phyloP scores from a whole-genome alignment of 2,329 filamentous ascomycete species.

The Gaeumannomyces sp. region DNA sequence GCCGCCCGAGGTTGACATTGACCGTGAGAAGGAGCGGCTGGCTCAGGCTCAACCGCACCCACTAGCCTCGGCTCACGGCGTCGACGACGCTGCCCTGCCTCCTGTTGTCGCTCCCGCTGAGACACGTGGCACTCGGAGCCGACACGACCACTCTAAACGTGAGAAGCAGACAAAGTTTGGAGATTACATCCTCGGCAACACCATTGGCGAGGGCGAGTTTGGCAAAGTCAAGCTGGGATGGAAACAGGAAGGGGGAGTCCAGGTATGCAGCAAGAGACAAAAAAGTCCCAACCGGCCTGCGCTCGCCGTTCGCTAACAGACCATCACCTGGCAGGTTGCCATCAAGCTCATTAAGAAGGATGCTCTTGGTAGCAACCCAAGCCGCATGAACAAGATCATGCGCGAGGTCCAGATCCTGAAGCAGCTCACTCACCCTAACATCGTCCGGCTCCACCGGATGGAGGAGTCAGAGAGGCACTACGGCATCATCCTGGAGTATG shows the following conservation, averaged over 20 bases:
- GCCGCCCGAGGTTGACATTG: constrained; percentile 67
- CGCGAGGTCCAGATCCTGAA: constrained; percentile 91
- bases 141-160: constrained; percentile 53
- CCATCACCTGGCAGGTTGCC: constrained; percentile 58
- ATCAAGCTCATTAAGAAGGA: constrained; percentile 97
- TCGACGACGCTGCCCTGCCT: constrained; percentile 38
- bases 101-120: constrained; percentile 36
- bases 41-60: constrained; percentile 49
- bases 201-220: constrained; percentile 95
- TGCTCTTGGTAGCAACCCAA: constrained; percentile 79
- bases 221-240: constrained; percentile 98
- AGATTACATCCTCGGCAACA: constrained; percentile 92
- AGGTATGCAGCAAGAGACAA: constrained; percentile 41
- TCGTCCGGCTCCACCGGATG: constrained; percentile 96
- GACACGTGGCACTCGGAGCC: constrained; percentile 45
- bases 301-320: background rate
- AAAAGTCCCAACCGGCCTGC: background rate
- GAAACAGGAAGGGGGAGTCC: constrained; percentile 90
- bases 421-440: constrained; percentile 85
- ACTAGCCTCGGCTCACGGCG: constrained; percentile 31
- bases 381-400: constrained; percentile 90
- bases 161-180: constrained; percentile 86
- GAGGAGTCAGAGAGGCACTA: constrained; percentile 96
- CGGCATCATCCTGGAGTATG: constrained; percentile 96
- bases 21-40: constrained; percentile 64